Evolutionary conservation across 1,139 yeast species (phyloP), one percentile per base, ranked within the genome.

Genomic region (Diutina mesorugosa): DNA sequence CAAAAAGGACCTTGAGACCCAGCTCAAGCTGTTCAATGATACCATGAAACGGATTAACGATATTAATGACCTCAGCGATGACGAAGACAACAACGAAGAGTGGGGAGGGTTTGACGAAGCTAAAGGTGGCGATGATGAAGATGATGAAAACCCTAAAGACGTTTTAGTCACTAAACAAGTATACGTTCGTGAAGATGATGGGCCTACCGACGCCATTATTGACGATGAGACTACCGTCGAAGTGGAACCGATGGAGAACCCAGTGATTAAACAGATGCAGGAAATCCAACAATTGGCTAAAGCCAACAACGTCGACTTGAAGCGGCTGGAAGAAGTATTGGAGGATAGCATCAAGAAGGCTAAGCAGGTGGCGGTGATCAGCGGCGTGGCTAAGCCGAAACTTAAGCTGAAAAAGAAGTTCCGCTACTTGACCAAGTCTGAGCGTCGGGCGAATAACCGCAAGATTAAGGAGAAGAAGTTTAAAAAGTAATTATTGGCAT

Each of bases 351-450:
- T 87, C 56, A 76, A 79, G 55, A 74, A 86, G 62, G 93, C 93
- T 51, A 80, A 86, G 68, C 81, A 86, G 67, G 84, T 87, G 68
- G 91, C 95, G 14, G 80, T 79, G 56, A 72, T 83, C 51, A 73
- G 83, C 61, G 87, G 87, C 8, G 77, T 73, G 10, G 66, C 75
- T 18, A 75, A 76, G 58, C 79, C 79, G 29, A 64, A 68, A 55
- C 67, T 68, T 46, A 69, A 70, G 55, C 66, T 65, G 55, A 76
- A 77, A 64, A 88, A 87, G 79, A 90, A 89, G 77, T 89, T 90
- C 66, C 81, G 97, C 70, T 91, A 91, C 66, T 76, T 90, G 69
- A 80, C 93, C 56, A 88, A 88, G 69, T 75, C 79, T 18, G 96
- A 89, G 68, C 79, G 97, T 71, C 82, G 81, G 65, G 79, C 75